phyloP scores from a whole-genome alignment of 495 filamentous ascomycete species.

The Trichocladium antarcticum region DNA sequence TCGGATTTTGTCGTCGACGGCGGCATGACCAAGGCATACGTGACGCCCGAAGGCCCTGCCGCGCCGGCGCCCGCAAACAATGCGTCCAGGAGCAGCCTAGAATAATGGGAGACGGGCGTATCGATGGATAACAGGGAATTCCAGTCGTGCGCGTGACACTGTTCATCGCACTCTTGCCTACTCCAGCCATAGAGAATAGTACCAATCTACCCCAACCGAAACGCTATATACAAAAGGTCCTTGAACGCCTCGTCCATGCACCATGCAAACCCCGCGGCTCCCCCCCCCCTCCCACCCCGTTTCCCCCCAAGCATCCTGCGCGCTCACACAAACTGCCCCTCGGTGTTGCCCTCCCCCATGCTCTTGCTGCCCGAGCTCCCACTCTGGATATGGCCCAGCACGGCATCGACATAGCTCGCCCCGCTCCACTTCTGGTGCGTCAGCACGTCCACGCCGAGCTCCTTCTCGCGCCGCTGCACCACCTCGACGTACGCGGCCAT shows the following conservation, averaged over 20 bases:
- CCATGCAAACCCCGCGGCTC: too few relatives aligned
- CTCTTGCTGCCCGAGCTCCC: slow-evolving; percentile 73
- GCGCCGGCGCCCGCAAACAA: slow-evolving; percentile 62
- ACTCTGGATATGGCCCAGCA: slow-evolving; percentile 83
- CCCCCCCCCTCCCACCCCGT: neutral
- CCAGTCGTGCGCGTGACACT: neutral
- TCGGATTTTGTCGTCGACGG: slow-evolving; percentile 93
- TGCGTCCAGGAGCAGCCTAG: slow-evolving; percentile 31
- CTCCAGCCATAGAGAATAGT: too few relatives aligned
- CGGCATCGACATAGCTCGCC: slow-evolving; percentile 83
- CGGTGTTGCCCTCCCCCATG: slow-evolving; percentile 76
- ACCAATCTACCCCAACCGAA: too few relatives aligned
- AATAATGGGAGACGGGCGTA: neutral
- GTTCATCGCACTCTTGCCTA: too few relatives aligned
- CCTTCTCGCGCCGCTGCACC: slow-evolving; percentile 81
- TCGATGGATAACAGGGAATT: too few relatives aligned
- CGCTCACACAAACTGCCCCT: slow-evolving; percentile 42
- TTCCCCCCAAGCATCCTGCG: too few relatives aligned
- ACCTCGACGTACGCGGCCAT: slow-evolving; percentile 94
- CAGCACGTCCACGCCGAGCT: slow-evolving; percentile 82
- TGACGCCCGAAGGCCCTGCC: slow-evolving; percentile 77
- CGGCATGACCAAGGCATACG: slow-evolving; percentile 91
- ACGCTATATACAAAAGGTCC: too few relatives aligned
- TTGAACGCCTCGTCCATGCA: too few relatives aligned
- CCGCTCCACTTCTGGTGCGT: slow-evolving; percentile 99